A percentile compares a stretch with the other conserved stretches of the same genome.
These are phyloP conservation scores for Peronosclerospora sorghi DNA, from an alignment of 352 stramenopile genomes.

Conservation along the genomic window DNA sequence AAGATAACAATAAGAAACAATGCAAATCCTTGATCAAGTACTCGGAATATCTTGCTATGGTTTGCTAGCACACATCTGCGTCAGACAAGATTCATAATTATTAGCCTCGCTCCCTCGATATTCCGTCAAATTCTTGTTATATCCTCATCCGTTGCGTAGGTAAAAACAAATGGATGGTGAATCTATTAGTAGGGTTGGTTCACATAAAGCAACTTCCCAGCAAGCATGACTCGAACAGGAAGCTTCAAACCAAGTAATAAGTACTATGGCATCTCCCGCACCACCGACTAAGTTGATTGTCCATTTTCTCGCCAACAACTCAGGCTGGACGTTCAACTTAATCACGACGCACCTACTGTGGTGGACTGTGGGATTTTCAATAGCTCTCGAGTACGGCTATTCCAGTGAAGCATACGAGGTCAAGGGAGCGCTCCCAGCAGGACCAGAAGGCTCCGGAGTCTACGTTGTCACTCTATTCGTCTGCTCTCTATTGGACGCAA, in stretches of 20 bases:
- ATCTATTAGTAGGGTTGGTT: no score
- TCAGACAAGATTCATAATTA: no score
- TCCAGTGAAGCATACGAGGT: conserved; percentile 62
- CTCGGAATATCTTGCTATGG: no score
- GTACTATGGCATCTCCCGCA: conserved; percentile 11
- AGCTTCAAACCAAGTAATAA: no score
- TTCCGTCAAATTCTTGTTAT: no score
- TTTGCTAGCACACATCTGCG: no score
- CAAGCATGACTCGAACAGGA: no score
- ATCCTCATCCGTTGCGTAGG: no score
- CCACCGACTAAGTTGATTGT: conserved; percentile 27
- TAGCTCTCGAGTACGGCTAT: conserved; percentile 72
- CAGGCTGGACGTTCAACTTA: conserved; percentile 81
- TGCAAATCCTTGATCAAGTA: background rate
- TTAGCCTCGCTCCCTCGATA: no score
- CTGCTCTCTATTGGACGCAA: conserved; percentile 47
- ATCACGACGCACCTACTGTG: conserved; percentile 71
- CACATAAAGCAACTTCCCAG: no score
- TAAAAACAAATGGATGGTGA: no score
- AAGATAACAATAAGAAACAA: background rate
- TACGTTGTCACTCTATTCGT: conserved; percentile 80
- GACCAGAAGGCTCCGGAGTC: conserved; percentile 57
- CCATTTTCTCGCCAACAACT: conserved; percentile 62
- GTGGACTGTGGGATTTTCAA: conserved; percentile 71
- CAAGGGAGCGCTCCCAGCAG: conserved; percentile 66